These are phyloP conservation scores for Boletus speciosus DNA, from an alignment of 768 basidiomycete genomes.

Conservation along the genomic window DNA sequence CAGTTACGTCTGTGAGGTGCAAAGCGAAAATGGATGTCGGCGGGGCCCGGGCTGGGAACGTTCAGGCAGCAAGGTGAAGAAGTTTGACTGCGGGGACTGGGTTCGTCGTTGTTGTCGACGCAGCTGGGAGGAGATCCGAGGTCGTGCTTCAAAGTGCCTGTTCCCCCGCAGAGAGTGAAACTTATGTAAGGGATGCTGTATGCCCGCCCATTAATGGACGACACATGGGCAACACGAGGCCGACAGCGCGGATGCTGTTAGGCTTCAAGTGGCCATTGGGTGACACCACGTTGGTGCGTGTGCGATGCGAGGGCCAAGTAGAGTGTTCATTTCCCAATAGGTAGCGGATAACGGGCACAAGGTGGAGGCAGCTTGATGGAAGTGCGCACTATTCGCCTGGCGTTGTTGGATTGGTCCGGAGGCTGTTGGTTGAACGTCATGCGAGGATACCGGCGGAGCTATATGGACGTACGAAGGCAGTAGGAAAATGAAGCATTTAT, in stretches of 20 bases:
- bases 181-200: constrained; percentile 17
- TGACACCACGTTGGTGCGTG: neutral
- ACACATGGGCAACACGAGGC: constrained; percentile 24
- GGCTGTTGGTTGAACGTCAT: neutral
- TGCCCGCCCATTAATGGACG: constrained; percentile 4
- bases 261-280: neutral
- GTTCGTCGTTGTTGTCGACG: neutral
- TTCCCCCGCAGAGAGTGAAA: neutral
- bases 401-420: neutral
- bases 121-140: neutral
- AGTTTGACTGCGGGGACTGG: neutral
- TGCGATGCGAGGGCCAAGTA: neutral
- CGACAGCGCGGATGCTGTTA: neutral
- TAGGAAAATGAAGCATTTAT: neutral
- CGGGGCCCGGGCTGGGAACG: neutral
- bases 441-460: constrained; percentile 2
- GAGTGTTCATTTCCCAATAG: neutral
- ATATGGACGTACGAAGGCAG: neutral
- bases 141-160: constrained; percentile 1
- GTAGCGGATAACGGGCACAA: neutral
- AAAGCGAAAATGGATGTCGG: neutral
- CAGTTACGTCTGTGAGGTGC: neutral
- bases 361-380: neutral
- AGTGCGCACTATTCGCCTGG: neutral
- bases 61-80: neutral